These are phyloP conservation scores for Acanthamoeba healyi DNA, from an alignment of 208 protist genomes.

Conservation along the genomic window DNA sequence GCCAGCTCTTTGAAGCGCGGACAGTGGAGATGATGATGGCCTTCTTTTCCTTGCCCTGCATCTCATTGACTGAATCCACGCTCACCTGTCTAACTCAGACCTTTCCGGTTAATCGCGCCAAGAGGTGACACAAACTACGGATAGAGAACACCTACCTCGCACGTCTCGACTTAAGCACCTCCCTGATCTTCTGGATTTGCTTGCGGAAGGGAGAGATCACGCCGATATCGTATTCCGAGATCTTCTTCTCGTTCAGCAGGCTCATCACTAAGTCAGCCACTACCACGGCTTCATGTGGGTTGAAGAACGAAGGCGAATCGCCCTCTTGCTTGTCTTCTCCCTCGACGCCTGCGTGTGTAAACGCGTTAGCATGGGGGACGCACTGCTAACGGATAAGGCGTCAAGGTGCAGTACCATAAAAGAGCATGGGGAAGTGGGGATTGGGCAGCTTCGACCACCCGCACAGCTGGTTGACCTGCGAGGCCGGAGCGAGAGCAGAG, in stretches of 20 bases:
- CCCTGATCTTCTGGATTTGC: background rate
- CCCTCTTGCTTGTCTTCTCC: conserved; percentile 20
- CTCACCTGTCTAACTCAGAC: background rate
- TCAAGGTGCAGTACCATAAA: background rate
- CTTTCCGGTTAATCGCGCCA: background rate
- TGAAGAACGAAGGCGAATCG: conserved; percentile 19
- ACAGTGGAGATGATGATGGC: conserved; percentile 23
- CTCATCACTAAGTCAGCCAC: background rate
- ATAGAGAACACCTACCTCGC: background rate
- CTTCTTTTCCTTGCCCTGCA: background rate
- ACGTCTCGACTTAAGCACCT: background rate
- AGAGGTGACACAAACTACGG: background rate
- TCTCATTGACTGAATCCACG: background rate
- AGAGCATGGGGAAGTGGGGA: background rate
- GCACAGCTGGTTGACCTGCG: background rate
- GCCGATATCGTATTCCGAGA: background rate
- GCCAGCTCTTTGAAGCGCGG: background rate
- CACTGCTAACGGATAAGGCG: background rate
- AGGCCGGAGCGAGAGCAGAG: background rate
- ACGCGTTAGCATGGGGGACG: background rate
- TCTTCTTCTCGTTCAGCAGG: background rate
- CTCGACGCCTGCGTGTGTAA: background rate
- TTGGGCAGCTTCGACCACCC: background rate
- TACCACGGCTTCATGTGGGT: background rate
- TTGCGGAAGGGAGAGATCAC: conserved; percentile 5